A percentile compares a stretch with the other conserved stretches of the same genome.
phyloP scores from a whole-genome alignment of 495 filamentous ascomycete genomes.

The Thermochaetoides thermophila region DNA sequence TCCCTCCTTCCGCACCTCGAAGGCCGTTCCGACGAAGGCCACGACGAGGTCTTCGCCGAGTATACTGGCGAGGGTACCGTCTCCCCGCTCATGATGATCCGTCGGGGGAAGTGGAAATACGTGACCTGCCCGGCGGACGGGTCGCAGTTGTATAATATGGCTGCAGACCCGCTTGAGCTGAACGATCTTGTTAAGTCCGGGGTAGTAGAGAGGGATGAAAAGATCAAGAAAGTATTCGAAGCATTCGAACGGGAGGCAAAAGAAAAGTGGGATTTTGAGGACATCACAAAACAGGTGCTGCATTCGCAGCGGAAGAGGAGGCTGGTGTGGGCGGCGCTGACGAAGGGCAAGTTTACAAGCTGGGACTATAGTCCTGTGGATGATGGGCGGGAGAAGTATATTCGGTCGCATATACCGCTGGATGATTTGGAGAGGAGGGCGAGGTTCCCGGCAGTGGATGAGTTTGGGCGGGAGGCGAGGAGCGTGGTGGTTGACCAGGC shows the following conservation, averaged over 20 bases:
- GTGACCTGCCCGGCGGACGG: constrained; percentile 67
- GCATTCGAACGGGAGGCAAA: constrained; percentile 52
- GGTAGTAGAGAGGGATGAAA: constrained; percentile 23
- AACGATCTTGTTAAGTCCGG: constrained; percentile 43
- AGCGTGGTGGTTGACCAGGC: constrained; percentile 27
- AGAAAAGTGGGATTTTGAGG: constrained; percentile 57
- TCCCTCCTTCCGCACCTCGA: constrained; percentile 59
- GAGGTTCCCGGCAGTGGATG: constrained; percentile 49
- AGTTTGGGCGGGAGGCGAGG: constrained; percentile 33
- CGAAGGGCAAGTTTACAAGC: constrained; percentile 47
- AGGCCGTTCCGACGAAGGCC: constrained; percentile 33
- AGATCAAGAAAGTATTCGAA: constrained; percentile 33
- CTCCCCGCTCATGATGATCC: constrained; percentile 81
- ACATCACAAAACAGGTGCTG: constrained; percentile 54
- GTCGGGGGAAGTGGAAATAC: constrained; percentile 69
- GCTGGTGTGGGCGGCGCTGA: constrained; percentile 60
- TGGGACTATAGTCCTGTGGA: constrained; percentile 71
- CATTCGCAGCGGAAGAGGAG: constrained; percentile 55
- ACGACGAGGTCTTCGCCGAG: constrained; percentile 71
- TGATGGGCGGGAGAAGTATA: constrained; percentile 61
- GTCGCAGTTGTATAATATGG: constrained; percentile 63
- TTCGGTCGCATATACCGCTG: constrained; percentile 51
- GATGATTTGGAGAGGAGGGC: constrained; percentile 55
- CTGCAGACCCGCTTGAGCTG: constrained; percentile 56
- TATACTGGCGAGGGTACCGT: constrained; percentile 83